Percentiles rank a stretch among this genome's conserved stretches.
phyloP scores from a whole-genome alignment of 306 rosid species.

The Carpinus viminea region DNA sequence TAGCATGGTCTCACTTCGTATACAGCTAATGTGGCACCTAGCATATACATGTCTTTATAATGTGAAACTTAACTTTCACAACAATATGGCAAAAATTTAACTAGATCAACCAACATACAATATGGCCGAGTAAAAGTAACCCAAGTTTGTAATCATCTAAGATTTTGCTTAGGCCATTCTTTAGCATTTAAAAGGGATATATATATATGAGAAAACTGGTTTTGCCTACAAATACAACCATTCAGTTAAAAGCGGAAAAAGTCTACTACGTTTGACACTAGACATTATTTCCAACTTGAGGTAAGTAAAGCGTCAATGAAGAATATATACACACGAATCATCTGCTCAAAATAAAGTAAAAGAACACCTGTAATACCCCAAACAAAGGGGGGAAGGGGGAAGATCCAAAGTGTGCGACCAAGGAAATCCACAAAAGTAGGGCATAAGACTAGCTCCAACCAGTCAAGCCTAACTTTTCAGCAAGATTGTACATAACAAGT shows the following conservation, averaged over 20 bases:
- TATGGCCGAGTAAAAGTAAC: not conserved
- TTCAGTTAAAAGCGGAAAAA: not conserved
- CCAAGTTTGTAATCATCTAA: not conserved
- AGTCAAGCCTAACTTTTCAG: conserved; percentile 76
- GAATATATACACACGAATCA: not conserved
- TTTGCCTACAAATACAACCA: not conserved
- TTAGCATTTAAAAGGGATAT: not conserved
- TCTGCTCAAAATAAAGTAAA: not conserved
- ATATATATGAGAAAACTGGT: too few relatives aligned
- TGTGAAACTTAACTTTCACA: too few relatives aligned
- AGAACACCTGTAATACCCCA: not conserved
- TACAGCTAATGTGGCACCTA: too few relatives aligned
- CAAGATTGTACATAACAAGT: conserved; percentile 85
- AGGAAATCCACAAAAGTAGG: not conserved
- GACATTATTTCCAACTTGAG: not conserved
- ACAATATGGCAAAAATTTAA: not conserved
- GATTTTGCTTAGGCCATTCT: not conserved
- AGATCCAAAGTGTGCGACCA: not conserved
- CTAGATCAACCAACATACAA: not conserved
- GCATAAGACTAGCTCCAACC: conserved; percentile 66
- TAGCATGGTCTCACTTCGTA: not conserved
- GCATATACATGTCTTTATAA: not conserved
- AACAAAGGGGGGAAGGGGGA: not conserved
- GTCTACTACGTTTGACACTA: not conserved
- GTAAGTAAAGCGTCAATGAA: not conserved